Percentiles rank a stretch among this genome's conserved stretches.
These are phyloP conservation scores for Populus tomentosa DNA, from an alignment of 441 rosid species.

Conservation along the genomic window DNA sequence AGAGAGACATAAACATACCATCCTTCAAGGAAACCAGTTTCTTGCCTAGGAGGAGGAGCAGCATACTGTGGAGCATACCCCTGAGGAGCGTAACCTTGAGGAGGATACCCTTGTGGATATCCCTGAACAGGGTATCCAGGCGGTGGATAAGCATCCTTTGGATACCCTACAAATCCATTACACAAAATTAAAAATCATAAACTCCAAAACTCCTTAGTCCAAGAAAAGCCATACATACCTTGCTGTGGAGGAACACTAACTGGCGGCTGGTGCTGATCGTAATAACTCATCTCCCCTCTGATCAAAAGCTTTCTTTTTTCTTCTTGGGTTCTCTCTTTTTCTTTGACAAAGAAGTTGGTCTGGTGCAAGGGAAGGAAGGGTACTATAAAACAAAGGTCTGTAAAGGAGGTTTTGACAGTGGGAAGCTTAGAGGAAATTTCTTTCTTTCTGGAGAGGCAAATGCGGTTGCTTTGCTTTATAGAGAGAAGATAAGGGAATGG, in stretches of 20 bases:
- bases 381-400: too few relatives aligned
- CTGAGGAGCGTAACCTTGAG: slow-evolving; percentile 42
- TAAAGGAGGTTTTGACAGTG: too few relatives aligned
- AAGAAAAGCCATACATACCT: slow-evolving; percentile 30
- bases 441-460: too few relatives aligned
- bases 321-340: too few relatives aligned
- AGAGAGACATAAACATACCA: slow-evolving; percentile 32
- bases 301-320: too few relatives aligned
- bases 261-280: too few relatives aligned
- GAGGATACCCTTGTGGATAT: slow-evolving; percentile 26
- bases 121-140: slow-evolving; percentile 62
- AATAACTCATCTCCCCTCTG: too few relatives aligned
- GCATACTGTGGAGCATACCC: slow-evolving; percentile 44
- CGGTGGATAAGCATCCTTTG: slow-evolving; percentile 69
- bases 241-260: slow-evolving; percentile 73
- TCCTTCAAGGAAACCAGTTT: slow-evolving; percentile 59
- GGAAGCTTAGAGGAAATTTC: too few relatives aligned
- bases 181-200: neutral
- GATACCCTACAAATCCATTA: slow-evolving; percentile 39
- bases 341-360: too few relatives aligned
- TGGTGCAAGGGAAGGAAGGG: too few relatives aligned
- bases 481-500: too few relatives aligned
- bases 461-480: too few relatives aligned
- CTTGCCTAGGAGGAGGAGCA: slow-evolving; percentile 43
- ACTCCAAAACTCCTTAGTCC: neutral